These are phyloP conservation scores for Vigna mungo DNA, from an alignment of 306 rosid genomes.

Conservation along the genomic window DNA sequence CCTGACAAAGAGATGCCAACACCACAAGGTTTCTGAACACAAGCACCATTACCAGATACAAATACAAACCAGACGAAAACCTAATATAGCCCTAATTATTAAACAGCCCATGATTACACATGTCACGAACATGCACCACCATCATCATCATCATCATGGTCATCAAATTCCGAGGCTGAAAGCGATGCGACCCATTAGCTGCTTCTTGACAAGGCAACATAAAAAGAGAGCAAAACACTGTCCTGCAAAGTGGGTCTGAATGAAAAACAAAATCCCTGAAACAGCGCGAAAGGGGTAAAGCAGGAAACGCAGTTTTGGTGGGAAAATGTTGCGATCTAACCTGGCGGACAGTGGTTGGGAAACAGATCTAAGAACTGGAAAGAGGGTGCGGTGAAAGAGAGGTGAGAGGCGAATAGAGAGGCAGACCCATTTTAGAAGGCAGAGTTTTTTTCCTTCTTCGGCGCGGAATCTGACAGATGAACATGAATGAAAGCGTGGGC, in stretches of 20 bases:
- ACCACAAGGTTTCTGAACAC: slow-evolving; percentile 32
- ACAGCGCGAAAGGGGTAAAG: slow-evolving; percentile 20
- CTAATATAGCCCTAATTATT: slow-evolving; percentile 41
- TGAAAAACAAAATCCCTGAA: slow-evolving; percentile 38
- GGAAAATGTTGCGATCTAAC: slow-evolving; percentile 51
- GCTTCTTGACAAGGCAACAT: slow-evolving; percentile 16
- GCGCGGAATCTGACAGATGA: slow-evolving; percentile 18
- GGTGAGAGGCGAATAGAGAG: not conserved
- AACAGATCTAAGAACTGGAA: slow-evolving; percentile 40
- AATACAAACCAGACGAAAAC: slow-evolving; percentile 40
- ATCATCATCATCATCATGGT: slow-evolving; percentile 42
- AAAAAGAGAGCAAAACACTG: slow-evolving; percentile 35
- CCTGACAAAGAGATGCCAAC: slow-evolving; percentile 30
- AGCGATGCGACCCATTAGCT: slow-evolving; percentile 41
- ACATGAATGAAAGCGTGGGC: slow-evolving; percentile 18
- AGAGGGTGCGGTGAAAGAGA: slow-evolving; percentile 23
- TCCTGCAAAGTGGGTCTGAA: slow-evolving; percentile 36
- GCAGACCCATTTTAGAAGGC: not conserved
- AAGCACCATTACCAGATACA: slow-evolving; percentile 46
- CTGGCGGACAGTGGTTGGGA: slow-evolving; percentile 30
- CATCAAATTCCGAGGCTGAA: slow-evolving; percentile 39
- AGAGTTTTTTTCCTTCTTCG: slow-evolving; percentile 5
- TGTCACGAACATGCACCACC: slow-evolving; percentile 49
- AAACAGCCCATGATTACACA: slow-evolving; percentile 41
- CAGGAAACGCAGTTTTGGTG: not conserved